Base-by-base conservation (phyloP, 345 rosid genomes). In the Linum lewisii region DNA sequence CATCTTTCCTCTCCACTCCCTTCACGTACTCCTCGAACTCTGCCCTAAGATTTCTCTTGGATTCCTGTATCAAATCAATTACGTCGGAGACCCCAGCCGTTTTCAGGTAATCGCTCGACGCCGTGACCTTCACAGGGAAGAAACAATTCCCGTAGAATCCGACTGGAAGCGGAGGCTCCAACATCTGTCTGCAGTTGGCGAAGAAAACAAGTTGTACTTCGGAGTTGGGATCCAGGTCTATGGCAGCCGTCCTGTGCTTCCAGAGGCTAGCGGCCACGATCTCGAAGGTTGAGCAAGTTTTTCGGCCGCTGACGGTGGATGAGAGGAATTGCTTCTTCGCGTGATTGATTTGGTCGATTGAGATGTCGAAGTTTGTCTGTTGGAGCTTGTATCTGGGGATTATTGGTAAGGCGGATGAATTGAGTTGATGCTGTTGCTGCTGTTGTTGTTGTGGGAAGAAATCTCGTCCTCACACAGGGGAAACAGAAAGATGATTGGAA, bases 81-180 rank as follows among this genome's bases (percentile, higher is more conserved):
- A 73, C 87, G 11, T 77, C 82, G 1, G 50, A 14, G 4, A 37
- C 45, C 6, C 85, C 61, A 21, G 71, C 71, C 22, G 67, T 57
- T 60, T 57, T 44, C 7, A 79, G 45, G 32, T 65, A 52, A 16
- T 74, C 73, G 11, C 73, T 68, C 6, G 77, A 62, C 50, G 75
- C 70, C 24, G 77, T 59, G 49, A 81, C 61, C 0, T 79, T 82
- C 51, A 84, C 83, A 0, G 88, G 88, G 61, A 78, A 87, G 78
- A 84, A 81, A 51, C 85, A 82, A 71, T 87, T 84, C 2, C 95
- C 88, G 26, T 87, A 84, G 72, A 87, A 84, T 2, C 95, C 90
- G 9, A 45, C 22, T 1, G 84, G 85, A 65, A 81, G 21, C 8
- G 88, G 85, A 51, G 88, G 83, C 44, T 81, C 67, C 24, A 78